A percentile compares a stretch with the other conserved stretches of the same genome.
Conservation (phyloP, 1,284 basidiomycete genomes). For the Heliocybe sulcata region DNA sequence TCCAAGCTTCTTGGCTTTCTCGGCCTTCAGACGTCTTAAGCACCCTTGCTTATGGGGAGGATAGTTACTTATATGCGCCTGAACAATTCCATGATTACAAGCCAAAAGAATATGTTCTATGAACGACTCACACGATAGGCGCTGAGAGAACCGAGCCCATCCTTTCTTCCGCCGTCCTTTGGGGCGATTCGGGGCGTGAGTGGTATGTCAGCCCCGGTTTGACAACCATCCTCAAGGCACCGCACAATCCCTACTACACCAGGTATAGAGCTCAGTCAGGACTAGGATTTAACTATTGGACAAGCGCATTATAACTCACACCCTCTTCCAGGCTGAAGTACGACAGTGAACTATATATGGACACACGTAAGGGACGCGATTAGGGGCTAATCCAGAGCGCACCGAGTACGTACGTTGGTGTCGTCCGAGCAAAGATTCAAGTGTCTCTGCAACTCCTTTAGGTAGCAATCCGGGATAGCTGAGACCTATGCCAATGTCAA, state of each 20-base stretch:
- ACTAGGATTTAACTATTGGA: no score
- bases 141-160: constrained; percentile 36
- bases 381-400: neutral
- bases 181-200: constrained; percentile 21
- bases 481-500: neutral
- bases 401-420: constrained; percentile 23
- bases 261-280: constrained; percentile 8
- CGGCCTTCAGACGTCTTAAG: constrained; percentile 16
- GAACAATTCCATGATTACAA: neutral
- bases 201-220: constrained; percentile 20
- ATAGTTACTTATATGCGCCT: constrained; percentile 24
- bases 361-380: neutral
- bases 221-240: constrained; percentile 38
- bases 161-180: constrained; percentile 30
- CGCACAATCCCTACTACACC: constrained; percentile 30
- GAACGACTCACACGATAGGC: constrained; percentile 32
- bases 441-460: constrained; percentile 30
- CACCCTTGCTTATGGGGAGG: constrained; percentile 20
- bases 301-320: constrained; percentile 26
- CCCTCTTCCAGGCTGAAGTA: constrained; percentile 27
- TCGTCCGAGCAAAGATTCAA: constrained; percentile 27
- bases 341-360: constrained; percentile 28
- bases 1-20: neutral
- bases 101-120: constrained; percentile 1
- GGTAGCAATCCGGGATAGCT: constrained; percentile 22